Conservation (phyloP, 345 rosid species). For the Capsella bursapastoris region DNA sequence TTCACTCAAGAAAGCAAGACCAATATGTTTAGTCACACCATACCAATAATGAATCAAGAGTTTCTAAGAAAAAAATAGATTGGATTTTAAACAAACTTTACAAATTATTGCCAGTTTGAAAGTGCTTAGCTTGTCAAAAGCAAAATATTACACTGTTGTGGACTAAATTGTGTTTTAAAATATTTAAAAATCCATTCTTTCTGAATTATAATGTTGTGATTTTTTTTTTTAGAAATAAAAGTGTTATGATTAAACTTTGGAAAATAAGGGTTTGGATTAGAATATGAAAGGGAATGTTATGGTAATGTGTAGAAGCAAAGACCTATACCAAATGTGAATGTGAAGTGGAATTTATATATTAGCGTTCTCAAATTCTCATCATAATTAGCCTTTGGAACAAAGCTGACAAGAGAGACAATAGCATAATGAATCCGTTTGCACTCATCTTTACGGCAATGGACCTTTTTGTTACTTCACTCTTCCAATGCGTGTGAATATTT, state of each 20-base stretch:
- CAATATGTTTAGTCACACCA: no score
- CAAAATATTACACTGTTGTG: background rate
- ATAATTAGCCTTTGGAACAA: conserved; percentile 6
- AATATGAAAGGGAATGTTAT: conserved; percentile 15
- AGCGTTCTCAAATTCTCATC: background rate
- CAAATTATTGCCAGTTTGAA: background rate
- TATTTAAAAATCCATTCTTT: background rate
- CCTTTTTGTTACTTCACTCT: conserved; percentile 17
- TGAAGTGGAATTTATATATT: conserved; percentile 12
- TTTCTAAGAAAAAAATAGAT: background rate
- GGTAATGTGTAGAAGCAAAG: conserved; percentile 27
- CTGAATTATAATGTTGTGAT: background rate
- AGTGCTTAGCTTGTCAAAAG: background rate
- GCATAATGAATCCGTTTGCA: conserved; percentile 32
- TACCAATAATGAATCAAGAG: background rate
- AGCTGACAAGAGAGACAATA: background rate
- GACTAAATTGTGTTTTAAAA: background rate
- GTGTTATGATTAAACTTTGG: background rate
- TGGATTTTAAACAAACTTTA: background rate
- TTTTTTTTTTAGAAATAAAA: background rate
- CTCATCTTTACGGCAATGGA: conserved; percentile 35
- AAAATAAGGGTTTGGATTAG: background rate
- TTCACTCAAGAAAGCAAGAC: background rate
- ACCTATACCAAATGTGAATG: conserved; percentile 27
- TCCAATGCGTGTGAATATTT: conserved; percentile 36